phyloP scores from a whole-genome alignment of 176 grass and related monocot genomes.

The Zea luxurians region DNA sequence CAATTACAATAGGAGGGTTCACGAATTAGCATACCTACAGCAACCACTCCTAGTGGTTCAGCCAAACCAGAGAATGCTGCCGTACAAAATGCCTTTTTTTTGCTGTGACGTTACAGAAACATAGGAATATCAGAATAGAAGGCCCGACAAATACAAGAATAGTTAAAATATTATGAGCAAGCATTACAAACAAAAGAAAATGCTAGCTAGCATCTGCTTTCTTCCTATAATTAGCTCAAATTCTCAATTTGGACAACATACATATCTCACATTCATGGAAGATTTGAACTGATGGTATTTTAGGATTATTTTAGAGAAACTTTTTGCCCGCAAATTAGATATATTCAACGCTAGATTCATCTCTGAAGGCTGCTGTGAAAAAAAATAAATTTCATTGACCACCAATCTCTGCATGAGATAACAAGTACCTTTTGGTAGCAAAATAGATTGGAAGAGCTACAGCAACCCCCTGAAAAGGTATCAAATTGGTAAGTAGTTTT shows the following conservation, averaged over 20 bases:
- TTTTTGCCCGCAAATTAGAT: neutral
- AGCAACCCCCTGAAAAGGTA: constrained; percentile 77
- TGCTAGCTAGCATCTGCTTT: neutral
- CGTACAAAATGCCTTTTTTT: constrained; percentile 76
- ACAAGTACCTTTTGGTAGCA: constrained; percentile 83
- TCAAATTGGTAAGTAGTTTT: neutral
- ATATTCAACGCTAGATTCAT: constrained; percentile 9
- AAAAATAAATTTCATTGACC: constrained; percentile 4
- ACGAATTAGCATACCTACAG: constrained; percentile 69
- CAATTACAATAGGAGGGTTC: constrained; percentile 1
- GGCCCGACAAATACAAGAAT: constrained; percentile 5
- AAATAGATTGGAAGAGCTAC: constrained; percentile 98
- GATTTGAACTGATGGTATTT: constrained; percentile 14
- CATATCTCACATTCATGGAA: neutral
- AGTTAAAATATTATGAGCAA: neutral
- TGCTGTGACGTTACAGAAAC: constrained; percentile 52
- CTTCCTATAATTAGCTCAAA: neutral
- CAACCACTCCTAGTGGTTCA: constrained; percentile 76
- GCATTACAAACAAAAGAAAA: constrained; percentile 25
- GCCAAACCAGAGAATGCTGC: constrained; percentile 80
- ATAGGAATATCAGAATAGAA: neutral
- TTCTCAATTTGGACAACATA: constrained; percentile 3
- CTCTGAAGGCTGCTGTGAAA: constrained; percentile 3
- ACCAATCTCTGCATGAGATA: constrained; percentile 26
- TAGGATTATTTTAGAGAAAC: neutral